Conservation (phyloP, 2,329 filamentous ascomycete species). For the Fusarium pseudocircinatum region DNA sequence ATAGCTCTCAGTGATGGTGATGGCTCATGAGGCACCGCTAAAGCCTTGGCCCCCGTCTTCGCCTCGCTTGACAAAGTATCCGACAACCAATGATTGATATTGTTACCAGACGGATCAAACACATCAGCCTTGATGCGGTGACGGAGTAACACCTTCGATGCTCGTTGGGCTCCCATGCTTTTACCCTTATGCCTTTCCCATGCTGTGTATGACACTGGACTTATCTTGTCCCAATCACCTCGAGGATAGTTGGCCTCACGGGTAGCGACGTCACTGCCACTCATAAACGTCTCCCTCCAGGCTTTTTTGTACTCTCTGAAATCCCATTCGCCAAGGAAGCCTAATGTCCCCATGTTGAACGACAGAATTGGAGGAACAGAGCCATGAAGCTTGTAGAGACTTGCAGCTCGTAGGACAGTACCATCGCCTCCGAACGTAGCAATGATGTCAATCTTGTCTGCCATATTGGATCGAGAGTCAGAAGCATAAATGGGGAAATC, state of each 20-base stretch:
- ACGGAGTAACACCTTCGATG: conserved; percentile 84
- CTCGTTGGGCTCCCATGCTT: conserved; percentile 78
- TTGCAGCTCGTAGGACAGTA: conserved; percentile 51
- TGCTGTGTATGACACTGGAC: conserved; percentile 45
- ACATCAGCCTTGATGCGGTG: conserved; percentile 89
- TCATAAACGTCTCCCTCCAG: conserved; percentile 93
- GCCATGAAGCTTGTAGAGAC: conserved; percentile 77
- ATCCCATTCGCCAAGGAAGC: conserved; percentile 96
- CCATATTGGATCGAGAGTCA: conserved; percentile 63
- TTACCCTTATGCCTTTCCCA: conserved; percentile 84
- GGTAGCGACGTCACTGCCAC: conserved; percentile 63
- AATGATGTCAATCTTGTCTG: conserved; percentile 86
- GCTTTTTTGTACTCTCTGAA: conserved; percentile 92
- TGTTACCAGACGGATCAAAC: conserved; percentile 73
- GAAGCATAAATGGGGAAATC: conserved; percentile 77
- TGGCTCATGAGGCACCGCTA: conserved; percentile 49
- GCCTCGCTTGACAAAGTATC: conserved; percentile 57
- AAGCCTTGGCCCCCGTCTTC: conserved; percentile 49
- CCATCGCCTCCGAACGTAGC: conserved; percentile 89
- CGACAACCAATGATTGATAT: conserved; percentile 63
- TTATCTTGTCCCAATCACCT: conserved; percentile 40
- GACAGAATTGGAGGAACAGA: conserved; percentile 90
- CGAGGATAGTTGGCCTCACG: conserved; percentile 55
- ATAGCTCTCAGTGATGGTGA: conserved; percentile 73
- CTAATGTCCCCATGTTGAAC: conserved; percentile 96